Base-by-base conservation (phyloP, 2,329 filamentous ascomycete genomes). In the Xylaria sp. region DNA sequence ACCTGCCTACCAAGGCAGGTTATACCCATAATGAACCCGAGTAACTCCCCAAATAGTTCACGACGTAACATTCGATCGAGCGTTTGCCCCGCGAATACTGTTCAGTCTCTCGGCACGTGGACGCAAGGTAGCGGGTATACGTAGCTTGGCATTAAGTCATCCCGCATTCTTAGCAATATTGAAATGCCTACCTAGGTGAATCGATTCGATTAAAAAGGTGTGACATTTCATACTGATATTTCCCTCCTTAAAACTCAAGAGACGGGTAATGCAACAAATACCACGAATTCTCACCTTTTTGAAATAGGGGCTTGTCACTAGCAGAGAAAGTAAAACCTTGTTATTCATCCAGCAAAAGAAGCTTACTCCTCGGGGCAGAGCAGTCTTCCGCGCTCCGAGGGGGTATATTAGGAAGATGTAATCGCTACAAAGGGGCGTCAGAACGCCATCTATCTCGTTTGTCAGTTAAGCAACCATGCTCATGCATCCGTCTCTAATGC, bases 401-500 rank as follows among this genome's bases (percentile, higher is more conserved):
- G 68, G 60, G 51, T 59, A 23, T 65, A 71, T 69, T 71, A 71
- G 58, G 28, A 68, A 65, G 28, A 3, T 62, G 60, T 66, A 65
- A 40, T 66, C 15, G 54, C 46, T 66, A 63, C 20, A 65, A 65
- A 44, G 7, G 23, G 59, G 63, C 65, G 66, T 61, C 53, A n/a
- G 20, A 49, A 65, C 49, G 46, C 68, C 42, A 56, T 71, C 68
- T 68, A 68, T 63, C 44, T 70, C 23, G 40, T 72, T 65, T 60
- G 28, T 68, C 23, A 59, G 51, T 62, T 38, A 31, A 58, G 59
- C 62, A 64, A 51, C 38, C 58, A 48, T 62, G 57, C 68, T 65
- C 63, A 70, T 72, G 68, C 65, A 60, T 61, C 60, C 65, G n/a
- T 67, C 59, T 72, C 56, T 65, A 68, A 66, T 63, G 49, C 49